Evolutionary conservation across 768 basidiomycete species (phyloP).

Genomic region (Lentinula edodes): DNA sequence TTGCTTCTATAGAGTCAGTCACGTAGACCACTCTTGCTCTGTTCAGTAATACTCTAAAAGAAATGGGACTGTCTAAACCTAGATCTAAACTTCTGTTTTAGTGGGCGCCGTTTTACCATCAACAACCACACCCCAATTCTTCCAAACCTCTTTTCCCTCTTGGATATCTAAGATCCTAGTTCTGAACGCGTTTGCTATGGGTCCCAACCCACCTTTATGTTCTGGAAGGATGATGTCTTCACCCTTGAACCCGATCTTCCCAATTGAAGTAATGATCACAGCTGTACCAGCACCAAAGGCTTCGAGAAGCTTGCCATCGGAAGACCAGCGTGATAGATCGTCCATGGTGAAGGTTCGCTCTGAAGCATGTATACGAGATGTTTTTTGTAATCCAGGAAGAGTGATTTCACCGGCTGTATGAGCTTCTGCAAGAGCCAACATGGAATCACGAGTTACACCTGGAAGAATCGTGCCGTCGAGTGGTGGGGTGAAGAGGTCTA

Average conservation of each 20-base stretch:
- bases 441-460: conserved; percentile 83
- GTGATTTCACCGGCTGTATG: conserved; percentile 44
- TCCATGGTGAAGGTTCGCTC: conserved; percentile 58
- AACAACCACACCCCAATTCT: conserved; percentile 62
- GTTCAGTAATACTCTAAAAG: too few relatives aligned
- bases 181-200: conserved; percentile 60
- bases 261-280: conserved; percentile 59
- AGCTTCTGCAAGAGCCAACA: conserved; percentile 55
- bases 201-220: conserved; percentile 39
- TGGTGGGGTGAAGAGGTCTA: conserved; percentile 78
- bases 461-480: conserved; percentile 86
- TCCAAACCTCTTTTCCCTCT: conserved; percentile 56
- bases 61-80: too few relatives aligned
- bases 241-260: conserved; percentile 54
- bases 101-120: neutral
- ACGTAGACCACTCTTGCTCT: too few relatives aligned
- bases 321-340: conserved; percentile 42
- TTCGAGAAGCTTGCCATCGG: conserved; percentile 59
- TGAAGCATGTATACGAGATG: conserved; percentile 33
- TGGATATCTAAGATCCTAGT: conserved; percentile 65
- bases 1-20: too few relatives aligned
- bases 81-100: too few relatives aligned
- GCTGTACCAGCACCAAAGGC: conserved; percentile 78
- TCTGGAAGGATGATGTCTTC: conserved; percentile 39
- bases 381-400: conserved; percentile 35